Percentiles rank a stretch among this genome's conserved stretches.
Evolutionary conservation across 148 eudicot species (phyloP).

Genomic region (Rhododendron molle): DNA sequence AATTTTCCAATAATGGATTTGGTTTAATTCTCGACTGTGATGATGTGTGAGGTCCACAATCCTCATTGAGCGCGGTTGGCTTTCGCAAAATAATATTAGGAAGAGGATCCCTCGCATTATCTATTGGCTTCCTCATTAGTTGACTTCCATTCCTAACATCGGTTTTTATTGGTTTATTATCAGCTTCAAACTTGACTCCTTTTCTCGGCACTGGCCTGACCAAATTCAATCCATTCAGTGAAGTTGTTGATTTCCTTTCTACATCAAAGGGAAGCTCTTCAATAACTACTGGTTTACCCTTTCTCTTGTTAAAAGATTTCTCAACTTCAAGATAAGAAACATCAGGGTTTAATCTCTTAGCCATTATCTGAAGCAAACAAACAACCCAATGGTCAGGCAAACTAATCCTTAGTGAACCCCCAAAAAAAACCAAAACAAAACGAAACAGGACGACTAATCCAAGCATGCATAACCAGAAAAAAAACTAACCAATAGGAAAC

Average conservation of each 20-base stretch:
- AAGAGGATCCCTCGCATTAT: conserved; percentile 39
- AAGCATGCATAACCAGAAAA: background rate
- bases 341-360: conserved; percentile 67
- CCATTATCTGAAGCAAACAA: conserved; percentile 64
- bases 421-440: no score
- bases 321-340: conserved; percentile 71
- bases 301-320: conserved; percentile 63
- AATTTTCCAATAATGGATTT: conserved; percentile 52
- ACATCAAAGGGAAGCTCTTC: conserved; percentile 78
- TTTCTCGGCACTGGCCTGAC: conserved; percentile 69
- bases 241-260: conserved; percentile 28
- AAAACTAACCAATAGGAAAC: background rate
- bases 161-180: conserved; percentile 29
- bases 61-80: conserved; percentile 55
- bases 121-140: conserved; percentile 22
- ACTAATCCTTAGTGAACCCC: background rate
- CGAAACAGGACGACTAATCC: background rate
- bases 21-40: conserved; percentile 53
- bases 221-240: conserved; percentile 52
- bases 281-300: conserved; percentile 59
- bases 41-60: conserved; percentile 35
- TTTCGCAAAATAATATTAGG: conserved; percentile 78
- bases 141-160: conserved; percentile 33
- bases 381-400: background rate
- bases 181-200: conserved; percentile 62